Base-by-base conservation (phyloP, 495 filamentous ascomycete species). In the Schizothecium vesticola region DNA sequence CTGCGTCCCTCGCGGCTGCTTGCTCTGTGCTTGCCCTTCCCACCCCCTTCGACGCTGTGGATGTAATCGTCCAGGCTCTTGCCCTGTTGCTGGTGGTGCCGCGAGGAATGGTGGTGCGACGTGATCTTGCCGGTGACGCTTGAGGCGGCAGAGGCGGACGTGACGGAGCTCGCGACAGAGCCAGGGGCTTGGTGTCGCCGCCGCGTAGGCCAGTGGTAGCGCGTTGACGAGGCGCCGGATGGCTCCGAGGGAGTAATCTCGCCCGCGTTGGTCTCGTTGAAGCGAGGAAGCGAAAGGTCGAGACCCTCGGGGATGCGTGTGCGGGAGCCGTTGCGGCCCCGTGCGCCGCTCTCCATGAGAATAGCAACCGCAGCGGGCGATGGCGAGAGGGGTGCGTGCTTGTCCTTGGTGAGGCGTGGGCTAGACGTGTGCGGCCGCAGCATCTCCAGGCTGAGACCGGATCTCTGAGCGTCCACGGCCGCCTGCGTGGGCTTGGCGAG, bases 51-150 rank as follows among this genome's bases (percentile, higher is more conserved):
- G 3, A 97, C 78, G 76, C 92, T 96, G 78, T 89, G 91, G 71
- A 96, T 93, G 71, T 96, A 97, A 69, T 93, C 88, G 71, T 96
- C 91, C 31, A 93, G 85, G 69, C 89, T 92, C 43, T 88, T 86
- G 68, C 85, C 80, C 21, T 86, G 76, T 2, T 28, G 26, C 23
- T 65, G 43, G 8, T 22, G 22, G 16, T 65, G 16, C 4, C 55
- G 63, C 8, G 73, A 63, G 73, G 63, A 75, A 85, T 10, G 71
- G 80, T 69, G 79, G 80, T 66, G 62, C 69, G 43, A 51, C 16
- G 43, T 9, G 16, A n/a, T 64, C 63, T 73, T 75, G 63, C 81
- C 75, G 61, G 75, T 75, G 56, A 75, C 74, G 64, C 77, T 81
- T 29, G 79, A 83, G 59, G 69, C 71, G 5, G 68, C 67, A 31